Base-by-base conservation (phyloP, 2,329 filamentous ascomycete species). In the Chaetomium sp. region DNA sequence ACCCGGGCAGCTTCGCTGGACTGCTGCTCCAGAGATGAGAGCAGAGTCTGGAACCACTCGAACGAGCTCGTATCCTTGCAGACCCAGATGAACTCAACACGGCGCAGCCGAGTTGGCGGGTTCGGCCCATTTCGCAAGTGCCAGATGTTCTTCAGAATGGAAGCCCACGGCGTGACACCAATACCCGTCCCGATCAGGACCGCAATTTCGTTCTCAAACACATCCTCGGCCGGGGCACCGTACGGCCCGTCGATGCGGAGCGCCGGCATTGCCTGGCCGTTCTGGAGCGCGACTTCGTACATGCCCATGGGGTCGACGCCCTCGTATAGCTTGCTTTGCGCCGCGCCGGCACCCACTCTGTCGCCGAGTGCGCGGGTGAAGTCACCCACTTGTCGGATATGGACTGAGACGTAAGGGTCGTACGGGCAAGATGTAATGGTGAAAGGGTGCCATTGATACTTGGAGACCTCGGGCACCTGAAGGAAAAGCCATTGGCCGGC, bases 61-160 rank as follows among this genome's bases (percentile, higher is more conserved):
- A 99, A 99, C 0, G 93, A 97, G 38, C 87, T 90, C 0, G 93
- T 97, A 74, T 97, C 93, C 77, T 91, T 95, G 85, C 94, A 97
- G 59, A 98, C 90, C 95, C 95, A 99, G 81, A 99, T 96, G 79
- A 99, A 99, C 77, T 99, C 95, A 35, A 99, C 94, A 76, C 95
- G 90, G 65, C 93, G 91, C 55, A 99, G 88, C 74, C 94, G 91
- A 57, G 87, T 88, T 1, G 94, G 93, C 27, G 93, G 92, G 80
- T 97, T 95, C 8, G 94, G 93, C 19, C 89, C 87, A 69, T 95
- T 90, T 68, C 95, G 92, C 73, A 96, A 84, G 77, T 99, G 94
- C 92, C 93, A 99, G 78, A 99, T 98, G 77, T 97, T 97, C 82
- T 99, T 99, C 70, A 95, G 83, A 70, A 95, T 94, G 2, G 90